Percentiles rank a stretch among this genome's conserved stretches.
These are phyloP conservation scores for Pilatotrama ljubarskyi DNA, from an alignment of 768 basidiomycete genomes.

Conservation along the genomic window DNA sequence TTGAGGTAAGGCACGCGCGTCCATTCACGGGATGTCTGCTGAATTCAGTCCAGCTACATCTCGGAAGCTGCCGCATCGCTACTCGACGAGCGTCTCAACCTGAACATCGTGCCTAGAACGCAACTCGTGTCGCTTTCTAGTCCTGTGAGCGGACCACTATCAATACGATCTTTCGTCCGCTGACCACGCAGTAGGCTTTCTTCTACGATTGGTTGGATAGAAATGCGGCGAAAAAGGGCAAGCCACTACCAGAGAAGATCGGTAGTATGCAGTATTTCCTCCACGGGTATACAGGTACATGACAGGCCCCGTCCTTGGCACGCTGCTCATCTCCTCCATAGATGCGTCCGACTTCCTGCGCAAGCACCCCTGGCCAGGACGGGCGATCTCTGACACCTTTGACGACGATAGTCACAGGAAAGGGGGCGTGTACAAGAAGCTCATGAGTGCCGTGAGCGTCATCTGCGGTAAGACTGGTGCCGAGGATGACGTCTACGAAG, in stretches of 20 bases:
- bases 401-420: slow-evolving; percentile 81
- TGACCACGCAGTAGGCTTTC: slow-evolving; percentile 57
- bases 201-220: slow-evolving; percentile 93
- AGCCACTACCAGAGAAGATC: slow-evolving; percentile 82
- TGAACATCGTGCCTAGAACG: slow-evolving; percentile 85
- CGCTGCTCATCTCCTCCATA: slow-evolving; percentile 27
- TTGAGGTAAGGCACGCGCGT: slow-evolving; percentile 54
- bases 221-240: slow-evolving; percentile 79
- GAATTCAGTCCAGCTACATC: slow-evolving; percentile 58
- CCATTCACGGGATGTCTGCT: neutral
- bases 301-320: neutral
- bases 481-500: slow-evolving; percentile 67
- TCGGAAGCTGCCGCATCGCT: slow-evolving; percentile 88
- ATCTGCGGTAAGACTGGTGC: slow-evolving; percentile 86
- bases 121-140: slow-evolving; percentile 82
- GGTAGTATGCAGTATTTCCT: slow-evolving; percentile 91
- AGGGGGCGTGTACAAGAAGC: slow-evolving; percentile 65
- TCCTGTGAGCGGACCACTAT: slow-evolving; percentile 40
- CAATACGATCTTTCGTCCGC: neutral
- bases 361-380: slow-evolving; percentile 86
- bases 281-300: slow-evolving; percentile 72
- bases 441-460: slow-evolving; percentile 67
- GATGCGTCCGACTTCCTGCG: slow-evolving; percentile 88
- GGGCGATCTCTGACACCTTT: slow-evolving; percentile 81
- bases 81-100: slow-evolving; percentile 68